Evolutionary conservation across 1,284 basidiomycete genomes (phyloP).

Genomic region (Acaromyces ingoldii): DNA sequence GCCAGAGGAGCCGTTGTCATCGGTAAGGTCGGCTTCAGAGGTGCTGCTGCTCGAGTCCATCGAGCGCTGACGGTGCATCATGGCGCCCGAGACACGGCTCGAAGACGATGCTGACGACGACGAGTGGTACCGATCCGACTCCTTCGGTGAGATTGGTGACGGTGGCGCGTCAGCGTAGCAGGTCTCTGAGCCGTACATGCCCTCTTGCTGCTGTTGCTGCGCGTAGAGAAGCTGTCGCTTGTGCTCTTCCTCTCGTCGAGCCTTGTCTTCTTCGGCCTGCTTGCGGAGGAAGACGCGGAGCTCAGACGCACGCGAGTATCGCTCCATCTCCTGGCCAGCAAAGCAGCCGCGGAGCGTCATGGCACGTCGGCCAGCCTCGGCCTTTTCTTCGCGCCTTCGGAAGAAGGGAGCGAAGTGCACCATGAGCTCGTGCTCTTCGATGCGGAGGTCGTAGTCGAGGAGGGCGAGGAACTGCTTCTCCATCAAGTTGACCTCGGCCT

Average conservation of each 20-base stretch:
- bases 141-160: conserved; percentile 10
- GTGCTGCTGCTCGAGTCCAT: conserved; percentile 24
- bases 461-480: conserved; percentile 67
- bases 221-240: too few relatives aligned
- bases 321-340: conserved; percentile 45
- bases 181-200: background rate
- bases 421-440: conserved; percentile 50
- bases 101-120: background rate
- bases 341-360: conserved; percentile 49
- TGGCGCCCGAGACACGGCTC: background rate
- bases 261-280: conserved; percentile 12
- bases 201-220: too few relatives aligned
- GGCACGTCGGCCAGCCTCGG: conserved; percentile 45
- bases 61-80: conserved; percentile 37
- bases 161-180: conserved; percentile 4
- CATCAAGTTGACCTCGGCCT: conserved; percentile 79
- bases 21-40: conserved; percentile 46
- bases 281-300: conserved; percentile 43
- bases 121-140: conserved; percentile 9
- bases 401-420: conserved; percentile 50
- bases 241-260: too few relatives aligned
- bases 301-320: conserved; percentile 46
- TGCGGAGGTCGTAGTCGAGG: conserved; percentile 50
- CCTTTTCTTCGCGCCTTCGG: conserved; percentile 40
- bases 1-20: conserved; percentile 46